Evolutionary conservation across 192 early-diverging fungal genomes (phyloP), one percentile per base, ranked within the genome.

Genomic region (Radiomyces spectabilis): DNA sequence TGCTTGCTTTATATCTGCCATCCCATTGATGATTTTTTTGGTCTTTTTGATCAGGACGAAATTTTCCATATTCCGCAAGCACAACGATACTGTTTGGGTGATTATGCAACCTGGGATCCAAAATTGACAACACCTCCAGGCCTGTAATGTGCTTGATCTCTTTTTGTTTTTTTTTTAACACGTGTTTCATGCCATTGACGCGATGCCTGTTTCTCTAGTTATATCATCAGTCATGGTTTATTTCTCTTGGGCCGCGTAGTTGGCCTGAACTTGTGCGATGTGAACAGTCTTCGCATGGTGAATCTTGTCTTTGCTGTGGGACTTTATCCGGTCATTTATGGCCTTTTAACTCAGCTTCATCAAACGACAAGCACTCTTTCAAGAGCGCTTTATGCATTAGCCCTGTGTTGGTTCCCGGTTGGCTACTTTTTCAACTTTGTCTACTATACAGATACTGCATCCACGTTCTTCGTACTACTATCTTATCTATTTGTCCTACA

Each of bases 51-150:
- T n/a, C n/a, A 91, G 95, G 95, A 98, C 68, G 95, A 98, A 64
- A 78, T 87, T 21, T 98, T 96, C 70, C 95, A 98, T 63, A 60
- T 95, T 16, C 83, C 84, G 16, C 95, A 98, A 66, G 91, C 92
- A 15, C 88, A 92, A 59, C 72, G 57, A 18, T 98, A 95, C 74
- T 93, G 91, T 55, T 18, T 45, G 2, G 85, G 84, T 16, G 64
- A 79, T 38, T 98, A 76, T 59, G 48, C 34, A 35, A 67, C 59
- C 22, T 98, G 89, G 86, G 86, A 98, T 60, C 84, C 85, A n/a
- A 98, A 94, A 61, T 64, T 98, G 22, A 98, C 95, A 0, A 98
- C 95, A n/a, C 95, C 94, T 33, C 94, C 95, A 18, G 95, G 94
- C 10, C 78, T 96, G 77, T 98, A 87, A 63, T 57, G 80, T 5